A percentile compares a stretch with the other conserved stretches of the same genome.
phyloP scores from a whole-genome alignment of 768 basidiomycete genomes.

The Boletellus sp. region DNA sequence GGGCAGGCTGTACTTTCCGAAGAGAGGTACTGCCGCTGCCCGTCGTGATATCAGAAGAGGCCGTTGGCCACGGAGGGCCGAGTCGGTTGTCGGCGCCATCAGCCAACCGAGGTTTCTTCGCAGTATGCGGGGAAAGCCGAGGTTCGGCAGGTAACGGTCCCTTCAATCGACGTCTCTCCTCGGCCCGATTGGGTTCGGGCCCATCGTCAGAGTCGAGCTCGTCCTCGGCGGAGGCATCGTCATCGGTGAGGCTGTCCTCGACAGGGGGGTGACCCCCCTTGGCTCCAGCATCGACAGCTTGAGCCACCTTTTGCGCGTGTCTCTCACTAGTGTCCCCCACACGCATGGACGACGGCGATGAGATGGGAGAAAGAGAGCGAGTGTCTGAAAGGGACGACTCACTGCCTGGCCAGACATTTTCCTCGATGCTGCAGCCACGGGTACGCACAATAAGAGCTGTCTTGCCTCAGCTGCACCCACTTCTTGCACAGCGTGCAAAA shows the following conservation, averaged over 20 bases:
- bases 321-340: conserved; percentile 55
- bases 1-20: conserved; percentile 23
- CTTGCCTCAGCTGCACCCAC: conserved; percentile 81
- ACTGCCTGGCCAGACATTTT: conserved; percentile 74
- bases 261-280: conserved; percentile 24
- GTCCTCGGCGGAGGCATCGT: conserved; percentile 31
- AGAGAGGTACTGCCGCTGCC: background rate
- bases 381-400: conserved; percentile 28
- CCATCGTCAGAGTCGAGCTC: conserved; percentile 38
- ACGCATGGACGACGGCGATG: conserved; percentile 12
- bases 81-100: conserved; percentile 17
- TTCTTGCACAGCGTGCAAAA: conserved; percentile 74
- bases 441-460: conserved; percentile 75
- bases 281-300: conserved; percentile 46
- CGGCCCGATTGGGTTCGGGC: conserved; percentile 17
- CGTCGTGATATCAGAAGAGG: conserved; percentile 15
- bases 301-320: conserved; percentile 52
- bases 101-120: conserved; percentile 25
- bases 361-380: too few relatives aligned
- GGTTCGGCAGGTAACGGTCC: conserved; percentile 17
- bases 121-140: conserved; percentile 13
- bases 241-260: conserved; percentile 31
- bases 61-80: conserved; percentile 19
- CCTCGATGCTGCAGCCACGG: conserved; percentile 77
- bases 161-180: conserved; percentile 27